A percentile compares a stretch with the other conserved stretches of the same genome.
Evolutionary conservation across 2,329 filamentous ascomycete species (phyloP).

Genomic region (Macrophomina pseudophaseolina): DNA sequence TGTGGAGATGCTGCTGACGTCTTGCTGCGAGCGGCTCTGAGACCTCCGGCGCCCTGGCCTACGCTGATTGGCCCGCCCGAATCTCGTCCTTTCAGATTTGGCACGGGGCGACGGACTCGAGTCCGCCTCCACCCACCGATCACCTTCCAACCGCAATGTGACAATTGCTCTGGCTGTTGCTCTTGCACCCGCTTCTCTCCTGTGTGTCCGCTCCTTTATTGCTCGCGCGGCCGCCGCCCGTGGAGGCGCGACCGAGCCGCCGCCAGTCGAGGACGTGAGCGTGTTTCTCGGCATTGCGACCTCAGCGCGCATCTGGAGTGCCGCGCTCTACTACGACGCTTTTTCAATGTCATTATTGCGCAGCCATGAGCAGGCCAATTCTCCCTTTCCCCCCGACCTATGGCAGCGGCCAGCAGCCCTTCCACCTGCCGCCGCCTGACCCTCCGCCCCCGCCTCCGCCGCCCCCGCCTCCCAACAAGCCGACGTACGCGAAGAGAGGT

Average conservation of each 20-base stretch:
- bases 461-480: slow-evolving; percentile 27
- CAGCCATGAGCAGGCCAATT: slow-evolving; percentile 27
- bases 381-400: slow-evolving; percentile 25
- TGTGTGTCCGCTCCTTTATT: slow-evolving; percentile 1
- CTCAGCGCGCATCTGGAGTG: slow-evolving; percentile 3
- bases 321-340: slow-evolving; percentile 5
- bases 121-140: slow-evolving; percentile 7
- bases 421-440: slow-evolving; percentile 14
- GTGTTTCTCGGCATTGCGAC: slow-evolving; percentile 5
- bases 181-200: slow-evolving; percentile 2
- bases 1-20: slow-evolving; percentile 16
- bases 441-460: slow-evolving; percentile 16
- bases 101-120: slow-evolving; percentile 2
- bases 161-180: slow-evolving; percentile 9
- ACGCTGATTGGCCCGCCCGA: slow-evolving; percentile 10
- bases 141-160: slow-evolving; percentile 15
- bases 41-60: not conserved
- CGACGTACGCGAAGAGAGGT: slow-evolving; percentile 30
- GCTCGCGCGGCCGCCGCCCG: not conserved
- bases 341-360: slow-evolving; percentile 56
- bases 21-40: slow-evolving; percentile 13
- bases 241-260: not conserved
- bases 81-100: not conserved
- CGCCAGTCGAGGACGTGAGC: not conserved
- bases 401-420: slow-evolving; percentile 7